These are phyloP conservation scores for Aspergillus latus DNA, from an alignment of 2,329 filamentous ascomycete genomes.

Conservation along the genomic window DNA sequence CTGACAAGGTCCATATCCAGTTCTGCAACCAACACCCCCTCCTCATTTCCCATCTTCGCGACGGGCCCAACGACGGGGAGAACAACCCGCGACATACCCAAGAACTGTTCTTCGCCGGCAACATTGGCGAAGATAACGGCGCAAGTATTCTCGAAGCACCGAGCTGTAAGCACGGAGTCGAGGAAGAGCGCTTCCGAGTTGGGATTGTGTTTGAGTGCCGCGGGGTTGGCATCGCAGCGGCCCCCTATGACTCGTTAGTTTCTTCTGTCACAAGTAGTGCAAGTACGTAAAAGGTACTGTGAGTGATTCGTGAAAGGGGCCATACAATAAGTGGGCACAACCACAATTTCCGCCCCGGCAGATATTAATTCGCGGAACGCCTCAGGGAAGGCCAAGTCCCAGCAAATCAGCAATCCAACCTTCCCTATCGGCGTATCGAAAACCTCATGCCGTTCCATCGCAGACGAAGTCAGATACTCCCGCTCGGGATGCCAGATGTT, in stretches of 20 bases:
- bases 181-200: conserved; percentile 56
- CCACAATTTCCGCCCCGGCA: conserved; percentile 56
- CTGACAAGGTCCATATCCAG: conserved; percentile 56
- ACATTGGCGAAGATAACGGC: conserved; percentile 60
- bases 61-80: conserved; percentile 57
- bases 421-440: conserved; percentile 50
- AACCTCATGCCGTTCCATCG: conserved; percentile 55
- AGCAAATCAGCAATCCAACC: conserved; percentile 60
- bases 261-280: background rate
- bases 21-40: conserved; percentile 65
- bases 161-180: conserved; percentile 53
- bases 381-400: conserved; percentile 63
- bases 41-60: conserved; percentile 58
- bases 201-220: conserved; percentile 51
- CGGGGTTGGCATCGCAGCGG: conserved; percentile 50
- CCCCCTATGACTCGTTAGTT: conserved; percentile 32
- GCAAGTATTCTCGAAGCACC: conserved; percentile 63
- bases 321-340: conserved; percentile 59
- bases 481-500: conserved; percentile 66
- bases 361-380: conserved; percentile 59
- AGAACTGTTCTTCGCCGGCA: conserved; percentile 49
- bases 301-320: background rate
- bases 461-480: conserved; percentile 54
- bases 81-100: conserved; percentile 57
- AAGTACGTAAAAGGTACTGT: background rate